Percentiles rank a stretch among this genome's conserved stretches.
Conservation (phyloP, 2,329 filamentous ascomycete genomes). For the Colletotrichum sp. region DNA sequence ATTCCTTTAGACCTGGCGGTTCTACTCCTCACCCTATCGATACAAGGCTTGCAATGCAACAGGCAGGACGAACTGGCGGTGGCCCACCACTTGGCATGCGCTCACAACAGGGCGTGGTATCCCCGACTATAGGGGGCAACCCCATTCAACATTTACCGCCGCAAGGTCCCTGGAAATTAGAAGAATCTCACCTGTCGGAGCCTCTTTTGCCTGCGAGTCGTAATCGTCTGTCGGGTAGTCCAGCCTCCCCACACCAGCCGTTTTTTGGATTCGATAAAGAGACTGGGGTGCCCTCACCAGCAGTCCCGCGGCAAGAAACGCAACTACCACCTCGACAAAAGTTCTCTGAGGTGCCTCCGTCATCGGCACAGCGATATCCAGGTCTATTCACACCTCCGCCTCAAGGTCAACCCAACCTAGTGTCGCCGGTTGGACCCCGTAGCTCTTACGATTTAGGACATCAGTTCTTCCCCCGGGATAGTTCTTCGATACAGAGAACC, state of each 20-base stretch:
- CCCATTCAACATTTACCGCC: conserved; percentile 47
- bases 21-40: neutral
- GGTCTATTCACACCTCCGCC: conserved; percentile 42
- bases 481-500: conserved; percentile 42
- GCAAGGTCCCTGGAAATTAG: conserved; percentile 55
- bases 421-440: conserved; percentile 24
- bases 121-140: conserved; percentile 28
- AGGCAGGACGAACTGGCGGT: conserved; percentile 28
- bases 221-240: conserved; percentile 7
- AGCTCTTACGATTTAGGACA: conserved; percentile 18
- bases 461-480: conserved; percentile 25
- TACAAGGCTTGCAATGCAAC: neutral
- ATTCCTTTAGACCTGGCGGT: conserved; percentile 3
- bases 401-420: conserved; percentile 13
- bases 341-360: conserved; percentile 50
- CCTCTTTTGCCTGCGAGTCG: conserved; percentile 43
- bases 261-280: conserved; percentile 57
- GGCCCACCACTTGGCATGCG: conserved; percentile 17
- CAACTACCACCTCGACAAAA: conserved; percentile 28
- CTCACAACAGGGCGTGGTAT: conserved; percentile 9
- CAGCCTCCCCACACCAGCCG: conserved; percentile 35
- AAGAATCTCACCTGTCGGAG: conserved; percentile 59
- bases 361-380: conserved; percentile 55
- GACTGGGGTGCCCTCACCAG: conserved; percentile 38
- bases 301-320: conserved; percentile 16